Base-by-base conservation (phyloP, 1,284 basidiomycete genomes). In the Pholiota adiposa region DNA sequence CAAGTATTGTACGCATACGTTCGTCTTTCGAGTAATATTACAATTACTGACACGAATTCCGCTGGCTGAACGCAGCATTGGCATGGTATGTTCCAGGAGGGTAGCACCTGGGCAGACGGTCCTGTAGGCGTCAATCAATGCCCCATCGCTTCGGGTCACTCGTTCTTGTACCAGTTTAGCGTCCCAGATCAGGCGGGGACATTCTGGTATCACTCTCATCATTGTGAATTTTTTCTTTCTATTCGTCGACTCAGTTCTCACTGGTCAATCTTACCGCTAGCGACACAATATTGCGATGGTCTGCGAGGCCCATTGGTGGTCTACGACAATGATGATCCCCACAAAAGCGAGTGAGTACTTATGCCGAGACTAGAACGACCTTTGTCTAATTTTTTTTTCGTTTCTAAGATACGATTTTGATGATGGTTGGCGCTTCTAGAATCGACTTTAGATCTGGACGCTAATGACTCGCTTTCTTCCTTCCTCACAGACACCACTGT, bases 131-230 rank as follows among this genome's bases (percentile, higher is more conserved):
- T 74, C 11, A 72, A 67, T 44, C 70, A 73, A 60, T 85, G 83
- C 63, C 79, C 80, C 0, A 83, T 84, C 56, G 72, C 75, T 1
- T 74, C 75, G 0, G 65, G 63, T 6, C 48, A 69, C n/a, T 68
- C 70, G 27, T 75, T 75, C 62, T 23, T 38, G 21, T 75, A 83
- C 62, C n/a, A n/a, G n/a, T n/a, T n/a, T n/a, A n/a, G n/a, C n/a
- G n/a, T n/a, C n/a, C n/a, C n/a, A n/a, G n/a, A 68, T 41, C 75
- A 79, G 63, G 69, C 76, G 3, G 80, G 80, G 5, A 83, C 80
- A 3, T 79, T 69, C 59, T 80, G 79, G 79, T 81, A 76, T 61
- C 75, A 76, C 56, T 75, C 74, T 6, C 75, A 76, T 57, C 64
- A 67, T 57, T 57, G 71, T 70, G 59, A 33, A 59, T 53, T 43